Evolutionary conservation across 805 yeast species (phyloP), one percentile per base, ranked within the genome.

Genomic region (Suhomyces pyralidae): DNA sequence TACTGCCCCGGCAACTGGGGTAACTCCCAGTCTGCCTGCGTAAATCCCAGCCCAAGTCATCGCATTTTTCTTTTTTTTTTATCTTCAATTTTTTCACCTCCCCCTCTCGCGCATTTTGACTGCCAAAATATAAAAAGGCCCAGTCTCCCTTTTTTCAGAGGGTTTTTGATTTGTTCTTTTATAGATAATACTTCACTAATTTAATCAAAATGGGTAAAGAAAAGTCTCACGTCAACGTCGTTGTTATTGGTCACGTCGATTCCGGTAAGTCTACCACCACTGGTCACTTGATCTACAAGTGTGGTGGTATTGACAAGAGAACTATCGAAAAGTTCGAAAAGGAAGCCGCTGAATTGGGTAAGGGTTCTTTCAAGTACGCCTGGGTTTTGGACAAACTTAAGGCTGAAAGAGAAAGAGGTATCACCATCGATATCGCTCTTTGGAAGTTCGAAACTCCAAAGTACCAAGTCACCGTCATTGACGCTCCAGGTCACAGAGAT

Each of bases 161-260:
- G 17, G 20, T 2, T 36, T 36, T 17, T 36, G 40, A 36, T 36
- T 36, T 36, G 40, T 36, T 36, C 40, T 36, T 36, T 36, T 36
- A 36, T 36, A 36, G 40, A 36, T 36, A 36, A 36, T 36, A 36
- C 40, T 36, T 36, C 17, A 36, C 14, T 12, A 36, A n/a, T 36
- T 52, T 43, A 53, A 49, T 51, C 53, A 66, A 52, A 57, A 74
- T 74, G 96, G 97, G 97, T 86, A 90, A 90, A 81, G 97, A 85
- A 74, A 92, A 93, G 88, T 73, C 83, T 81, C 98, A 93, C 89
- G 89, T 93, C 84, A 94, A 93, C 97, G 96, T 93, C 83, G 99
- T 94, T 81, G 98, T 94, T 78, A 93, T 93, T 81, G 99, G 98
- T 82, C 98, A 93, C 96, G 98, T 94, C 97, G 98, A 93, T 83